phyloP scores from a whole-genome alignment of 371 early-diverging fungal genomes.

The Lichtheimia ornata region DNA sequence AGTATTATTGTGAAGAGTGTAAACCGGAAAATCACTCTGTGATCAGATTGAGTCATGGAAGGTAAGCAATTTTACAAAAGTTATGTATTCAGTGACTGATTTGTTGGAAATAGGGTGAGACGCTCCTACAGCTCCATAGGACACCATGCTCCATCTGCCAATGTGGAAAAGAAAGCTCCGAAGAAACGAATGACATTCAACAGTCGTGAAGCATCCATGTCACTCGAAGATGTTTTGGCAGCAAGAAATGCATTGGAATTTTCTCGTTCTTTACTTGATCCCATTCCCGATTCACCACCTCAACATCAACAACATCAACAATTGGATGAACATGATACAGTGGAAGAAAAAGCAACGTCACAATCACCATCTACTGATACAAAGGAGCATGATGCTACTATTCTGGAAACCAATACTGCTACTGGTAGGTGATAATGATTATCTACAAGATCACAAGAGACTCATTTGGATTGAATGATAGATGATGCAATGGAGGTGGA shows the following conservation, averaged over 20 bases:
- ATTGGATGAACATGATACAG: neutral
- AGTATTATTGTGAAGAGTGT: slow-evolving; percentile 89
- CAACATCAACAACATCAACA: slow-evolving; percentile 5
- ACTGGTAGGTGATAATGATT: too few species aligned
- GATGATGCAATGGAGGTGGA: slow-evolving; percentile 1
- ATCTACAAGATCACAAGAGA: too few species aligned
- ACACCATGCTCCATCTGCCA: neutral
- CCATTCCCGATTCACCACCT: neutral
- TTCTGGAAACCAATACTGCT: too few species aligned
- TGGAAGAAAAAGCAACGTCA: neutral
- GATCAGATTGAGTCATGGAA: slow-evolving; percentile 51
- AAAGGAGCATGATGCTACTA: too few species aligned
- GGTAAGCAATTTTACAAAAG: slow-evolving; percentile 38
- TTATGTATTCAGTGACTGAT: neutral
- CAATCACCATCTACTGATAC: too few species aligned
- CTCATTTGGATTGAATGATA: neutral
- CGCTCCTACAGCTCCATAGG: slow-evolving; percentile 21
- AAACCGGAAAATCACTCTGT: slow-evolving; percentile 77
- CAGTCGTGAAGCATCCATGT: slow-evolving; percentile 58
- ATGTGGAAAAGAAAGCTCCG: slow-evolving; percentile 34
- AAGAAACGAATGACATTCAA: slow-evolving; percentile 60
- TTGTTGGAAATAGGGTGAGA: slow-evolving; percentile 10
- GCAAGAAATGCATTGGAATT: slow-evolving; percentile 38
- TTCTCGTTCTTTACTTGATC: neutral
- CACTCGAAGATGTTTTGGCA: slow-evolving; percentile 54